Percentiles rank a stretch among this genome's conserved stretches.
phyloP scores from a whole-genome alignment of 164 flowering plant genomes.

The Vitis rupestris region DNA sequence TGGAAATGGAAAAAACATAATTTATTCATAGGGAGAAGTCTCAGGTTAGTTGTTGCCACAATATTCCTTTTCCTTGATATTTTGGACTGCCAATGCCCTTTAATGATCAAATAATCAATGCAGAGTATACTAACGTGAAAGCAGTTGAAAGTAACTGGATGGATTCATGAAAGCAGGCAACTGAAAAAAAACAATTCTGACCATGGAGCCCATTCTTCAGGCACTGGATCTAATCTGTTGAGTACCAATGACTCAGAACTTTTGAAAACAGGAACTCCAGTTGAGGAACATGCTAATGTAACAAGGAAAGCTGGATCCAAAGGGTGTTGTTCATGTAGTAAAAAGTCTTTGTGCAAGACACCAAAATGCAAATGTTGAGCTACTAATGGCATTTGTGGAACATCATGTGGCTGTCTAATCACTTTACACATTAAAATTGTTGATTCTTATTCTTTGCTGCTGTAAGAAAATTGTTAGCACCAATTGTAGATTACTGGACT shows the following conservation, averaged over 20 bases:
- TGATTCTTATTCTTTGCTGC: no score
- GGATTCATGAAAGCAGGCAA: slow-evolving; percentile 20
- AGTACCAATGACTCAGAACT: slow-evolving; percentile 10
- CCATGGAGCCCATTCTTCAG: slow-evolving; percentile 17
- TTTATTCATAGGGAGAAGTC: slow-evolving; percentile 42
- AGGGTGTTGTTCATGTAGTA: slow-evolving; percentile 68
- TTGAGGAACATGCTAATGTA: slow-evolving; percentile 10
- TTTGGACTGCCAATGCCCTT: no score
- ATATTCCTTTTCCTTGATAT: background rate
- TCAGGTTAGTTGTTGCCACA: slow-evolving; percentile 38
- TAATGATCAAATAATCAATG: no score
- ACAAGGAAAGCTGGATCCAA: slow-evolving; percentile 10
- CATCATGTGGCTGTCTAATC: no score
- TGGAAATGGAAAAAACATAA: slow-evolving; percentile 63
- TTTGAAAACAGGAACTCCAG: slow-evolving; percentile 18
- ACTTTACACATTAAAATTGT: no score
- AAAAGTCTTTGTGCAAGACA: slow-evolving; percentile 63
- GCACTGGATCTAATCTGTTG: background rate
- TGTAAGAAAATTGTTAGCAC: no score
- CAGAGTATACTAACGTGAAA: slow-evolving; percentile 37
- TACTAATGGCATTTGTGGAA: no score
- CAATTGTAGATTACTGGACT: no score
- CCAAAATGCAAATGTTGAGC: slow-evolving; percentile 73
- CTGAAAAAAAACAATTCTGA: slow-evolving; percentile 38
- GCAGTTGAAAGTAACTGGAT: slow-evolving; percentile 43